Percentiles rank a stretch among this genome's conserved stretches.
Evolutionary conservation across 2,329 filamentous ascomycete genomes (phyloP).

Genomic region (Penicillium sp.): DNA sequence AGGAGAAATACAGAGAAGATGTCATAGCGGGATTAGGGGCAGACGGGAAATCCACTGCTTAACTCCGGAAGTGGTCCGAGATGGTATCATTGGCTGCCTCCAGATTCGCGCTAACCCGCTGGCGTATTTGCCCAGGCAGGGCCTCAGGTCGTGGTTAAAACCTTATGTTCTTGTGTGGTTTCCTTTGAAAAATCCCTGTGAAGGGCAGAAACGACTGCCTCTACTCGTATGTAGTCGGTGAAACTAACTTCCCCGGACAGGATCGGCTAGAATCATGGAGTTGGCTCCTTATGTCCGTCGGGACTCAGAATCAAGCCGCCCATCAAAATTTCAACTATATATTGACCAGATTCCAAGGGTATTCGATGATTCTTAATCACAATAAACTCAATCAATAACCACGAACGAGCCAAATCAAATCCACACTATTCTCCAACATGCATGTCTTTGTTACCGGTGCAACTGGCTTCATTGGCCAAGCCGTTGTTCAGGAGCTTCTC

Average conservation of each 20-base stretch:
- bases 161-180: neutral
- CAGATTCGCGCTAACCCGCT: slow-evolving; percentile 15
- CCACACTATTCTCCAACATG: slow-evolving; percentile 12
- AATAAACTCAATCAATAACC: neutral
- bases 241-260: neutral
- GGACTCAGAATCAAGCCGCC: neutral
- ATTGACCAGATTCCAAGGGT: neutral
- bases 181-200: neutral
- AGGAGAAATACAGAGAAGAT: neutral
- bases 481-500: slow-evolving; percentile 46
- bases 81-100: neutral
- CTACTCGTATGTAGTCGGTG: neutral
- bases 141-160: neutral
- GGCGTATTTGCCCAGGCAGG: slow-evolving; percentile 13
- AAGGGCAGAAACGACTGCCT: neutral
- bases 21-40: slow-evolving; percentile 1
- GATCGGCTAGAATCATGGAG: neutral
- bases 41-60: neutral
- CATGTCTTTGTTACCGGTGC: slow-evolving; percentile 44
- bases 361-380: neutral
- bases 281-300: neutral
- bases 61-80: slow-evolving; percentile 3
- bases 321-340: neutral
- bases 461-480: slow-evolving; percentile 49
- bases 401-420: too few species aligned